Evolutionary conservation across 768 basidiomycete genomes (phyloP).

Genomic region (Boletus eberwhitei): DNA sequence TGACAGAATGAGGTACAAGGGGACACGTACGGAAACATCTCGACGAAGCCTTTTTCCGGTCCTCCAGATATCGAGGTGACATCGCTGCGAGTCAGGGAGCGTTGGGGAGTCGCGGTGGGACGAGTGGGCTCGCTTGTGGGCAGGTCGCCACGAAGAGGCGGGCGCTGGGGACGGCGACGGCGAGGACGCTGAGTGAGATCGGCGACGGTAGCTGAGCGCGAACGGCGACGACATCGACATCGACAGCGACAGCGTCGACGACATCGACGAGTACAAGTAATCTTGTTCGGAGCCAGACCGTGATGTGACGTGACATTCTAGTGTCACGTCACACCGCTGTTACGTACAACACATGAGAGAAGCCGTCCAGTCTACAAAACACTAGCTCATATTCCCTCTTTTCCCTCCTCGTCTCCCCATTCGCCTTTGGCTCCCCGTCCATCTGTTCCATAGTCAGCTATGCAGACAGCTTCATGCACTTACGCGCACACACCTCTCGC

Average conservation of each 20-base stretch:
- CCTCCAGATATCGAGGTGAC: constrained; percentile 53
- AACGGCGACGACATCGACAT: constrained; percentile 35
- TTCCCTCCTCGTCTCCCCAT: not conserved
- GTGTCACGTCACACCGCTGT: constrained; percentile 24
- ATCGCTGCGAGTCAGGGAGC: constrained; percentile 41
- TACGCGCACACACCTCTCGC: constrained; percentile 22
- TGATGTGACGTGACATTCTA: constrained; percentile 13
- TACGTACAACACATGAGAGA: constrained; percentile 21
- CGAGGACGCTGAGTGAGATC: constrained; percentile 51
- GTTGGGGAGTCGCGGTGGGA: constrained; percentile 35
- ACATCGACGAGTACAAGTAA: not conserved
- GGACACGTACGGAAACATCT: constrained; percentile 42
- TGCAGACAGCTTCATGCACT: not conserved
- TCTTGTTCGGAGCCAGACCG: constrained; percentile 15
- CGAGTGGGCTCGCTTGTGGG: constrained; percentile 51
- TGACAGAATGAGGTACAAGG: not conserved
- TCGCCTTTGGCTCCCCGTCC: not conserved
- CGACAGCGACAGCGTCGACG: not conserved
- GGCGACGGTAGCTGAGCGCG: constrained; percentile 40
- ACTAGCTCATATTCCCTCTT: constrained; percentile 16
- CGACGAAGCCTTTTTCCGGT: constrained; percentile 53
- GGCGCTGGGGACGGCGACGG: constrained; percentile 35
- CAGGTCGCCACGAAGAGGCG: constrained; percentile 37
- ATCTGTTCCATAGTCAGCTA: constrained; percentile 8
- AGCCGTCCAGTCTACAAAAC: constrained; percentile 15